phyloP scores from a whole-genome alignment of 768 basidiomycete species.

The Serpula lacrymans region DNA sequence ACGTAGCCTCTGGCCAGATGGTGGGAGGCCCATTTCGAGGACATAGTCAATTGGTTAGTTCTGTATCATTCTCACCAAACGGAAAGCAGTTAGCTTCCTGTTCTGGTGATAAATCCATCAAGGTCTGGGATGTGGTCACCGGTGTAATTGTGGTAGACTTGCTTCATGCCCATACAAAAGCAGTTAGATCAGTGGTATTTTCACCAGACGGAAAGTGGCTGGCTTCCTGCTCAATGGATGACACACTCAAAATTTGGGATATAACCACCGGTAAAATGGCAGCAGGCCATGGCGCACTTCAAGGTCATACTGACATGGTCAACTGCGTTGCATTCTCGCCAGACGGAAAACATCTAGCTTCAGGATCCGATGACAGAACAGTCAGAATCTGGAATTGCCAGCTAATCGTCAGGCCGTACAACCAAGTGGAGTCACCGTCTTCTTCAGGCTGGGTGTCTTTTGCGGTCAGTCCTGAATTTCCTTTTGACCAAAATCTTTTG shows the following conservation, averaged over 20 bases:
- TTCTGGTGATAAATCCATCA: constrained; percentile 14
- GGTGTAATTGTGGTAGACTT: too few relatives aligned
- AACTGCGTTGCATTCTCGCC: constrained; percentile 30
- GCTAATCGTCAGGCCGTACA: too few relatives aligned
- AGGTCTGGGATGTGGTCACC: constrained; percentile 21
- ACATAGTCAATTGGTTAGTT: constrained; percentile 13
- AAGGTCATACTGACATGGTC: constrained; percentile 23
- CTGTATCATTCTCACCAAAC: constrained; percentile 20
- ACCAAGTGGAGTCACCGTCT: too few relatives aligned
- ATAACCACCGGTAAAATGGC: constrained; percentile 19
- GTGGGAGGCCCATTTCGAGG: constrained; percentile 3
- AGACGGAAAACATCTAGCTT: constrained; percentile 26
- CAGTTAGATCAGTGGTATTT: constrained; percentile 28
- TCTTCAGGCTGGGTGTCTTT: too few relatives aligned
- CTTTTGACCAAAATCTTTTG: too few relatives aligned
- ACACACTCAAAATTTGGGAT: constrained; percentile 30
- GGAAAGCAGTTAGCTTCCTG: constrained; percentile 15
- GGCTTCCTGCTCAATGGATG: constrained; percentile 26
- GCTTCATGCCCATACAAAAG: constrained; percentile 26
- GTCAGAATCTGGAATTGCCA: constrained; percentile 32
- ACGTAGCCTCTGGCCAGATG: constrained; percentile 2
- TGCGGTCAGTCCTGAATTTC: too few relatives aligned
- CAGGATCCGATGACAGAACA: constrained; percentile 26
- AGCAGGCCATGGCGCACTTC: background rate
- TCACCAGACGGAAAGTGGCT: constrained; percentile 23